phyloP scores from a whole-genome alignment of 805 yeast genomes.

The Candida pseudofarinosa region DNA sequence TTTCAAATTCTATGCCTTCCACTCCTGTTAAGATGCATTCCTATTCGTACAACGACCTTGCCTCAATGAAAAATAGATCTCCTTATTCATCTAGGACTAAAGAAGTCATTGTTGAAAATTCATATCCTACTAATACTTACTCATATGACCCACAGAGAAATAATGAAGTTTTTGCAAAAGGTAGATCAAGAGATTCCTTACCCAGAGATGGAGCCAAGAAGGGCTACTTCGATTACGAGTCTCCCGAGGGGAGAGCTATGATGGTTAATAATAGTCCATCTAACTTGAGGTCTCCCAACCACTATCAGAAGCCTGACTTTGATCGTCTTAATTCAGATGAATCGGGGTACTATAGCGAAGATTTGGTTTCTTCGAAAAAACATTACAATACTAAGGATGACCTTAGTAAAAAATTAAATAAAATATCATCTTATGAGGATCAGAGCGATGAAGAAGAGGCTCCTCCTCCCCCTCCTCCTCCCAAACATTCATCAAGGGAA shows the following conservation, averaged over 20 bases:
- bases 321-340: constrained; percentile 16
- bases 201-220: not conserved
- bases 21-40: not conserved
- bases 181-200: not conserved
- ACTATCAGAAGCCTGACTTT: constrained; percentile 1
- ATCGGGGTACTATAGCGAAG: constrained; percentile 32
- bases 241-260: not conserved
- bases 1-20: not conserved
- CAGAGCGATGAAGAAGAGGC: constrained; percentile 13
- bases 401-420: constrained; percentile 28
- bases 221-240: not conserved
- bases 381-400: constrained; percentile 31
- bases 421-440: constrained; percentile 15
- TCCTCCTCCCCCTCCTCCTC: constrained; percentile 33
- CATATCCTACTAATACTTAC: not conserved
- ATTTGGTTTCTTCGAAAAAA: constrained; percentile 29
- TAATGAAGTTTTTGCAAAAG: not conserved
- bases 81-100: not conserved
- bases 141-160: not conserved
- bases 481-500: constrained; percentile 19
- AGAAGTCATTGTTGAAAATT: not conserved
- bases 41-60: not conserved
- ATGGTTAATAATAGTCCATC: constrained; percentile 6
- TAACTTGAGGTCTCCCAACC: constrained; percentile 7
- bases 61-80: not conserved